These are phyloP conservation scores for Coccomyxa sp. DNA, from an alignment of 139 green algal genomes.

Conservation along the genomic window DNA sequence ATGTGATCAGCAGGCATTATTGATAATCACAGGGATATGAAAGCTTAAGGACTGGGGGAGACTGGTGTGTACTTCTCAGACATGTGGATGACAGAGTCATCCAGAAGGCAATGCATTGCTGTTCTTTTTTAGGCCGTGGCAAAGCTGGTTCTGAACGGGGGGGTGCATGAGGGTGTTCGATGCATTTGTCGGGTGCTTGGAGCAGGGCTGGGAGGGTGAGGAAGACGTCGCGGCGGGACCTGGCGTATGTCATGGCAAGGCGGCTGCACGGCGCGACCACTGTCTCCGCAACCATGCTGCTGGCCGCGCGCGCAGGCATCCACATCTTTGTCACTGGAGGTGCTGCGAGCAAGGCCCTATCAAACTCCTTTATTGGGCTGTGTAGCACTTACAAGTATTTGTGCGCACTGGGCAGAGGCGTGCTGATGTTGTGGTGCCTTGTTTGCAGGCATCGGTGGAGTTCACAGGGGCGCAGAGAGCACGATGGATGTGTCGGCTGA, in stretches of 20 bases:
- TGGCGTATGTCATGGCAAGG: slow-evolving; percentile 62
- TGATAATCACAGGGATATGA: neutral
- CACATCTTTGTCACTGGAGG: slow-evolving; percentile 73
- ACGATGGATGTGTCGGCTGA: slow-evolving; percentile 90
- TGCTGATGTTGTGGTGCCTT: neutral
- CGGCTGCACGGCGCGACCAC: slow-evolving; percentile 84
- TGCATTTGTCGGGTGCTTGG: neutral
- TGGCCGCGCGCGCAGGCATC: slow-evolving; percentile 81
- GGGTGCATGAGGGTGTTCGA: neutral
- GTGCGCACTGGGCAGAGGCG: neutral
- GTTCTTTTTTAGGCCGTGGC: neutral
- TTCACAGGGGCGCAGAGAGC: slow-evolving; percentile 74
- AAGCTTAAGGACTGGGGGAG: neutral
- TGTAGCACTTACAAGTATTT: neutral
- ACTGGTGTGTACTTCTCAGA: neutral
- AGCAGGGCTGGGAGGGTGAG: slow-evolving; percentile 25
- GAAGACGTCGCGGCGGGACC: slow-evolving; percentile 83
- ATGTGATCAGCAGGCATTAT: neutral
- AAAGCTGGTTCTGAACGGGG: neutral
- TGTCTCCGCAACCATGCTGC: slow-evolving; percentile 89
- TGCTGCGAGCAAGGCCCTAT: neutral
- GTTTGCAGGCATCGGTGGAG: slow-evolving; percentile 61
- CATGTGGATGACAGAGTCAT: neutral
- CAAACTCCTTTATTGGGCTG: neutral
- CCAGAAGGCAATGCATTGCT: neutral